A percentile compares a stretch with the other conserved stretches of the same genome.
phyloP scores from a whole-genome alignment of 2,329 filamentous ascomycete species.

The Beauveria bassiana region DNA sequence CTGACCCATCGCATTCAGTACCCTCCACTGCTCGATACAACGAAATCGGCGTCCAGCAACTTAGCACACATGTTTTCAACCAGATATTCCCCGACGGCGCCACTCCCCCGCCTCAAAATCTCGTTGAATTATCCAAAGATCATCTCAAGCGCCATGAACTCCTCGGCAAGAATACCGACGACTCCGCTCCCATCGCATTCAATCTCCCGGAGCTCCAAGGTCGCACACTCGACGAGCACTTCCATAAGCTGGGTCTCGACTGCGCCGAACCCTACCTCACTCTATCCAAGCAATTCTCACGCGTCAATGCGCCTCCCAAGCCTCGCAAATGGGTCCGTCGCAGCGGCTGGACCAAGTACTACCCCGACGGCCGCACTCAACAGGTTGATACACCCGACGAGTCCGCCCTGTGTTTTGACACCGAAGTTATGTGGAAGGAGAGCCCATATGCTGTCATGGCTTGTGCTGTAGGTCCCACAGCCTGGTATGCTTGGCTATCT shows the following conservation, averaged over 20 bases:
- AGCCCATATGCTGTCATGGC: conserved; percentile 94
- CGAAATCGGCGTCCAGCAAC: conserved; percentile 88
- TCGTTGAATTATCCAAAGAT: conserved; percentile 72
- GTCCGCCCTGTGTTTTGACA: conserved; percentile 82
- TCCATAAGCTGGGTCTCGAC: conserved; percentile 78
- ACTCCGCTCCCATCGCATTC: conserved; percentile 68
- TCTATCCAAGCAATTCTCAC: conserved; percentile 66
- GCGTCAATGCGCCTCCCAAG: conserved; percentile 48
- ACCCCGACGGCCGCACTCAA: conserved; percentile 62
- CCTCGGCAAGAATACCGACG: conserved; percentile 82
- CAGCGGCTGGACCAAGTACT: conserved; percentile 95
- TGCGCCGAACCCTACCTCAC: conserved; percentile 77
- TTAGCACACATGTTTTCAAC: conserved; percentile 72
- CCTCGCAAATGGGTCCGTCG: conserved; percentile 65
- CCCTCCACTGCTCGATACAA: conserved; percentile 65
- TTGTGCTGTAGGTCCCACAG: conserved; percentile 78
- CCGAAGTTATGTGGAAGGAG: conserved; percentile 93
- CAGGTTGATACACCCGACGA: conserved; percentile 70
- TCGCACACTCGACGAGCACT: conserved; percentile 83
- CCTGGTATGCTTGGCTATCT: conserved; percentile 97
- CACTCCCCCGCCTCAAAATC: conserved; percentile 54
- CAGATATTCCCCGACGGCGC: conserved; percentile 66
- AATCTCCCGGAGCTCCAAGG: conserved; percentile 77
- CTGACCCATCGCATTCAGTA: conserved; percentile 25
- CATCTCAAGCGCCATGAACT: conserved; percentile 82